These are phyloP conservation scores for Globisporangium paddicum DNA, from an alignment of 352 stramenopile species.

Conservation along the genomic window DNA sequence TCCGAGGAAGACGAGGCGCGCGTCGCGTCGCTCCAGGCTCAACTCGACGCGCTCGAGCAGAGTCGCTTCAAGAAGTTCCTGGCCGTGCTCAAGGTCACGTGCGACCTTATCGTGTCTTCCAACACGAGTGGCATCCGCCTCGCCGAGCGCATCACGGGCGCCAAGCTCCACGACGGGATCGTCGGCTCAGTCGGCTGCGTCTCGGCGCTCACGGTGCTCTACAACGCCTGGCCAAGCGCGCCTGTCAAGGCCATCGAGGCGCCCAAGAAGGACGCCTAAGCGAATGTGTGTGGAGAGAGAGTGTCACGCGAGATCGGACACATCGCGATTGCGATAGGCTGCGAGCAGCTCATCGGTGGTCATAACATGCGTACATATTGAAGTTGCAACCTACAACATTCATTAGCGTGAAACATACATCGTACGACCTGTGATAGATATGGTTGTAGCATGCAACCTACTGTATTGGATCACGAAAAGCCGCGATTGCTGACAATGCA, in stretches of 20 bases:
- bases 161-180: constrained; percentile 83
- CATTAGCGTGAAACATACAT: too few species aligned
- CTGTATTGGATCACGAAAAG: neutral
- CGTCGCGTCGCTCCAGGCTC: constrained; percentile 41
- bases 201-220: constrained; percentile 78
- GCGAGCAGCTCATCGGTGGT: too few species aligned
- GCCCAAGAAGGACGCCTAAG: constrained; percentile 12
- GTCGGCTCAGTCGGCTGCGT: constrained; percentile 74
- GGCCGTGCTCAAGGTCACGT: constrained; percentile 77
- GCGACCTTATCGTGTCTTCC: constrained; percentile 83
- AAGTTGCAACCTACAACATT: too few species aligned
- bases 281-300: neutral
- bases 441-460: neutral
- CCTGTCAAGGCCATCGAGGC: constrained; percentile 14
- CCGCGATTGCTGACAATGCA: neutral
- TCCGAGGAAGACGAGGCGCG: constrained; percentile 60
- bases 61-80: constrained; percentile 79
- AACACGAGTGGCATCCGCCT: constrained; percentile 79
- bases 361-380: too few species aligned
- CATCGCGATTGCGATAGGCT: too few species aligned
- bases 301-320: too few species aligned
- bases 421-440: too few species aligned
- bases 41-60: constrained; percentile 56
- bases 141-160: constrained; percentile 69
- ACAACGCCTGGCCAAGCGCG: constrained; percentile 72